Conservation (phyloP, 768 basidiomycete genomes). For the Sistotremastrum niveocremeum region DNA sequence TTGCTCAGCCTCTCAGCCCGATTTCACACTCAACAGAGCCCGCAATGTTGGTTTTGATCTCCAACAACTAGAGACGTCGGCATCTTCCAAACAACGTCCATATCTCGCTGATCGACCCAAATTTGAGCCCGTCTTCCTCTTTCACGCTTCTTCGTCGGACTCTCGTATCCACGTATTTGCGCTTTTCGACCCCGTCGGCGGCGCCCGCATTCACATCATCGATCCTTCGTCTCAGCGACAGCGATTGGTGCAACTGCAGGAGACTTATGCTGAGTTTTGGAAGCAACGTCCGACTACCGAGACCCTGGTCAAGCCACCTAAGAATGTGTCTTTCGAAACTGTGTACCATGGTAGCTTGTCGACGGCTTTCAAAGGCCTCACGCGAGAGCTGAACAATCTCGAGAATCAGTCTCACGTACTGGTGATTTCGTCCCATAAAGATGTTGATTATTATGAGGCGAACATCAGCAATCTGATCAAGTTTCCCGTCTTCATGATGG, state of each 20-base stretch:
- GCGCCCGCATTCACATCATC: conserved; percentile 73
- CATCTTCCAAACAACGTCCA: conserved; percentile 40
- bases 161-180: conserved; percentile 77
- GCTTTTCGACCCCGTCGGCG: conserved; percentile 62
- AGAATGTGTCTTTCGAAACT: conserved; percentile 24
- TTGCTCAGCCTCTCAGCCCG: conserved; percentile 51
- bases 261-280: conserved; percentile 53
- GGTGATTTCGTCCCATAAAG: conserved; percentile 77
- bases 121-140: conserved; percentile 46
- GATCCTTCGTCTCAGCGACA: conserved; percentile 84
- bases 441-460: conserved; percentile 70
- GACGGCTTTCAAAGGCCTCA: conserved; percentile 75
- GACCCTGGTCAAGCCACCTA: conserved; percentile 38
- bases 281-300: conserved; percentile 56
- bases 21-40: conserved; percentile 69
- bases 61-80: conserved; percentile 57
- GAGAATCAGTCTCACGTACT: conserved; percentile 64
- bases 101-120: conserved; percentile 20
- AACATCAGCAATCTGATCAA: conserved; percentile 55
- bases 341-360: conserved; percentile 68
- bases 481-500: conserved; percentile 83
- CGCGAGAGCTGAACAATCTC: conserved; percentile 68
- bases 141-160: conserved; percentile 66
- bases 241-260: conserved; percentile 61
- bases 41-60: conserved; percentile 76